These are phyloP conservation scores for Suhomyces bolitotheri DNA, from an alignment of 1,139 yeast species.

Conservation along the genomic window DNA sequence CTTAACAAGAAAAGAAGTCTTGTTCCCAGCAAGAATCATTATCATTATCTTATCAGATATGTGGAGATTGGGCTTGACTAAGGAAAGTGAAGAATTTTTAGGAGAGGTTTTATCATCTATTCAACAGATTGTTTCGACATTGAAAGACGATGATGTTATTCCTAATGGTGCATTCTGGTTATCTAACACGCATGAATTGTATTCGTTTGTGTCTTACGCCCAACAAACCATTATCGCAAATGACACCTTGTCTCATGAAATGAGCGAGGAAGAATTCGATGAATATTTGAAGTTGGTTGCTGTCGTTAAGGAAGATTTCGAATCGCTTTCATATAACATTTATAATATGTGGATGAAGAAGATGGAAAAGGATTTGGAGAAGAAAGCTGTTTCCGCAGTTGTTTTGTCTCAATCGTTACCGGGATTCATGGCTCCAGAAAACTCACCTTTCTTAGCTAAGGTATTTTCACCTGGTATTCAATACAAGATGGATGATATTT, in stretches of 20 bases:
- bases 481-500: constrained; percentile 92
- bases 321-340: constrained; percentile 87
- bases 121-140: constrained; percentile 69
- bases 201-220: constrained; percentile 92
- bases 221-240: constrained; percentile 85
- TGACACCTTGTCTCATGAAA: constrained; percentile 74
- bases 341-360: constrained; percentile 98
- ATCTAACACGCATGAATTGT: constrained; percentile 92
- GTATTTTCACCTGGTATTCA: constrained; percentile 73
- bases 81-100: constrained; percentile 86
- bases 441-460: constrained; percentile 80
- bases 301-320: constrained; percentile 92
- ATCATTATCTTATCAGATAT: constrained; percentile 90
- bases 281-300: constrained; percentile 89
- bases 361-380: constrained; percentile 86
- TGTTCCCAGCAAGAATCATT: constrained; percentile 94
- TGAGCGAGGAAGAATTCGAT: constrained; percentile 88
- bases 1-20: constrained; percentile 83
- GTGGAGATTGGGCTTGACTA: constrained; percentile 97
- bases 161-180: constrained; percentile 98
- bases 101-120: constrained; percentile 89
- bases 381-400: constrained; percentile 91
- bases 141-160: constrained; percentile 84
- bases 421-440: constrained; percentile 90
- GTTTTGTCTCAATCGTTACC: constrained; percentile 94